Percentiles rank a stretch among this genome's conserved stretches.
phyloP scores from a whole-genome alignment of 257 asterid genomes.

The Solanum raphanifolium region DNA sequence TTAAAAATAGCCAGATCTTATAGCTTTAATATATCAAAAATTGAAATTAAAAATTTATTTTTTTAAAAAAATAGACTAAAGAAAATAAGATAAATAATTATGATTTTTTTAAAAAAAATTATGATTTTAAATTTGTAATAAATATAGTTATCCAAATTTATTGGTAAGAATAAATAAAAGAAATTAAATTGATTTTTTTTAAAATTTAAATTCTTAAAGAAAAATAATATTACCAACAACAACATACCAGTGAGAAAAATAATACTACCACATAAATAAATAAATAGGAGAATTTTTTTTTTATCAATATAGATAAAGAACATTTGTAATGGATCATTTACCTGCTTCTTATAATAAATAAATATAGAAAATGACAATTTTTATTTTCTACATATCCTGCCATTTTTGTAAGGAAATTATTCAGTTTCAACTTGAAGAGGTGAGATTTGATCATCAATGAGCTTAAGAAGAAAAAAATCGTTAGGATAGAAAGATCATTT shows the following conservation, averaged over 20 bases:
- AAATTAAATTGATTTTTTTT: too few relatives aligned
- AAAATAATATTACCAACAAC: background rate
- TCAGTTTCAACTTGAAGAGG: background rate
- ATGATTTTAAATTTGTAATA: too few relatives aligned
- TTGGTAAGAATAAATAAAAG: too few relatives aligned
- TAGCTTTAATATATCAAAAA: background rate
- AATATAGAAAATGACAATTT: background rate
- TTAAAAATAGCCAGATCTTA: rapidly evolving
- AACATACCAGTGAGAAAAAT: too few relatives aligned
- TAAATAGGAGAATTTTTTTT: background rate
- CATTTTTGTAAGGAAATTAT: background rate
- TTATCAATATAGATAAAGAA: background rate
- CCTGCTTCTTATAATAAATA: background rate
- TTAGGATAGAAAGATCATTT: background rate
- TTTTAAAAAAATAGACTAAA: too few relatives aligned
- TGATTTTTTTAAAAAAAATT: too few relatives aligned
- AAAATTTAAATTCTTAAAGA: background rate
- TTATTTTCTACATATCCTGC: background rate
- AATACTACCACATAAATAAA: background rate
- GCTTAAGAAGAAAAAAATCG: background rate
- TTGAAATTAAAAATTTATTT: background rate
- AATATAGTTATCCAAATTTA: too few relatives aligned
- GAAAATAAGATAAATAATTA: too few relatives aligned
- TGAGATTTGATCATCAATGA: background rate
- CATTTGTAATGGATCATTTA: background rate